phyloP scores from a whole-genome alignment of 345 rosid species.

The Bruguiera sexangula region DNA sequence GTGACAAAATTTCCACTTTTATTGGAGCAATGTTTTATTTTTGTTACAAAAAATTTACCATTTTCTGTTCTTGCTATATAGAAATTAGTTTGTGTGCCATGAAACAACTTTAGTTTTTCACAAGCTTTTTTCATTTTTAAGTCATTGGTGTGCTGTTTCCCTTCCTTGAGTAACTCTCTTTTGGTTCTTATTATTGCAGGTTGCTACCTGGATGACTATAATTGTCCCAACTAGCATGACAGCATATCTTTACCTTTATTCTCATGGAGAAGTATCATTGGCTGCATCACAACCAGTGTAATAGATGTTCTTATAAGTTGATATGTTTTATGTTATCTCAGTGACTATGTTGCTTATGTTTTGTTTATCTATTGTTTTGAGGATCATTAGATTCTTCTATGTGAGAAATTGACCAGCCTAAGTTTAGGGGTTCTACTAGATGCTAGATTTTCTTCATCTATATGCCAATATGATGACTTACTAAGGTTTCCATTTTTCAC shows the following conservation, averaged over 20 bases:
- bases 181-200: slow-evolving; percentile 45
- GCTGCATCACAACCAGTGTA: slow-evolving; percentile 99
- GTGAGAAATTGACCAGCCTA: background rate
- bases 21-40: background rate
- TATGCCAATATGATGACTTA: background rate
- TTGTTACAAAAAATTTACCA: background rate
- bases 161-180: background rate
- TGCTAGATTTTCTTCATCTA: background rate
- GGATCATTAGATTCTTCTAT: background rate
- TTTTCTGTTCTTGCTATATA: background rate
- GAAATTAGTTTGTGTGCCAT: background rate
- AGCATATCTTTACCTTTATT: slow-evolving; percentile 88
- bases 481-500: background rate
- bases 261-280: slow-evolving; percentile 88
- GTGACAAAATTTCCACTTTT: background rate
- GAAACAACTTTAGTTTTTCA: background rate
- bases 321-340: background rate
- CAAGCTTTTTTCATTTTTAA: background rate
- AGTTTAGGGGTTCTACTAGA: slow-evolving; percentile 8
- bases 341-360: slow-evolving; percentile 9
- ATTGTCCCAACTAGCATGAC: slow-evolving; percentile 91
- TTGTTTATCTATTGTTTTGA: background rate
- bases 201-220: slow-evolving; percentile 97
- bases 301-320: slow-evolving; percentile 58
- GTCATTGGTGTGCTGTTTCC: background rate